phyloP scores from a whole-genome alignment of 2,329 filamentous ascomycete genomes.

The Colletotrichum siamense region DNA sequence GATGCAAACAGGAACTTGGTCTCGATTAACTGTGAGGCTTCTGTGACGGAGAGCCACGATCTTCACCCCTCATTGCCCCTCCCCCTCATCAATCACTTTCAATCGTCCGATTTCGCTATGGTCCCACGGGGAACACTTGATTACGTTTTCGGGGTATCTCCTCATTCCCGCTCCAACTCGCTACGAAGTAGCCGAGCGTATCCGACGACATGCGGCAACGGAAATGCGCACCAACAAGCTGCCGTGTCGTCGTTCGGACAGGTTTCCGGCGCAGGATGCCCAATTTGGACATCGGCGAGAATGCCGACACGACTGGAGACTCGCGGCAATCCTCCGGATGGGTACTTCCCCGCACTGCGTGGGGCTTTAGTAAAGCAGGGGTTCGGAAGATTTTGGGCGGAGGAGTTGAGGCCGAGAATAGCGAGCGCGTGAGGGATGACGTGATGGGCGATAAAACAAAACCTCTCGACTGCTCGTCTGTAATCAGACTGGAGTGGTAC shows the following conservation, averaged over 20 bases:
- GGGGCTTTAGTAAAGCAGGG: neutral
- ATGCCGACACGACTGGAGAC: neutral
- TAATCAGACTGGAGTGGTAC: neutral
- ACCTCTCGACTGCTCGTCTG: neutral
- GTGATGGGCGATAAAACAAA: neutral
- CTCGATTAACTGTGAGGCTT: neutral
- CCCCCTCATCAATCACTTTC: neutral
- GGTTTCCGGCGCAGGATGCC: neutral
- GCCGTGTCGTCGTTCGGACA: neutral
- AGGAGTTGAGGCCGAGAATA: neutral
- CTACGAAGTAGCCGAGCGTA: neutral
- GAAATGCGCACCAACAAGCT: neutral
- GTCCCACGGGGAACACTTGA: neutral
- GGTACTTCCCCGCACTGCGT: slow-evolving; percentile 3
- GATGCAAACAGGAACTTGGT: neutral
- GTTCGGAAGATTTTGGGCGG: neutral
- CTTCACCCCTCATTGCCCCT: neutral
- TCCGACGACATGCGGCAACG: neutral
- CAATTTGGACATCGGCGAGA: slow-evolving; percentile 1
- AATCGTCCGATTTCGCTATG: slow-evolving; percentile 6
- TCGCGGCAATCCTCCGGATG: neutral
- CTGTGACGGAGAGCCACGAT: neutral
- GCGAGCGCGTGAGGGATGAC: neutral
- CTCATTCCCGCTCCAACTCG: neutral
- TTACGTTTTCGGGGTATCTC: neutral